Evolutionary conservation across 164 flowering plant genomes (phyloP).

Genomic region (Nymphaea colorata): DNA sequence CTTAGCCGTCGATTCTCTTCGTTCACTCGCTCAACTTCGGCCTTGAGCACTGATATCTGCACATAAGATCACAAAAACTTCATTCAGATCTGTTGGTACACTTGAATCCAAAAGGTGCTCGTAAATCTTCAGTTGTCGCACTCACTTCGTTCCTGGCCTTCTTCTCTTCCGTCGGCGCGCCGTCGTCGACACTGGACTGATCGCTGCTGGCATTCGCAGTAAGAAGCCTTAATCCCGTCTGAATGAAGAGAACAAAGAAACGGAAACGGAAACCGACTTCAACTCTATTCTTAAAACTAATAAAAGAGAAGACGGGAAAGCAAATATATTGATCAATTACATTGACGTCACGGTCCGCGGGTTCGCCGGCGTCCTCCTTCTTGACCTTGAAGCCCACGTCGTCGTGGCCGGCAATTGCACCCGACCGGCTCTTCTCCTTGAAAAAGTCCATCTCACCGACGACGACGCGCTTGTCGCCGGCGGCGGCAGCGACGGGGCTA

Average conservation of each 20-base stretch:
- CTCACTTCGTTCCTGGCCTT: background rate
- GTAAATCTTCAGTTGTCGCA: background rate
- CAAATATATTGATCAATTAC: background rate
- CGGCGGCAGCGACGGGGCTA: background rate
- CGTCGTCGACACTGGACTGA: background rate
- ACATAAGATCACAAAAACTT: background rate
- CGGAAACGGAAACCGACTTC: background rate
- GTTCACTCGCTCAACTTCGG: conserved; percentile 44
- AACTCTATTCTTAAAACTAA: background rate
- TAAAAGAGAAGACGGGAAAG: too few relatives aligned
- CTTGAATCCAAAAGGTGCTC: too few relatives aligned
- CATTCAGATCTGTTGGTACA: too few relatives aligned
- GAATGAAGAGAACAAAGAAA: background rate
- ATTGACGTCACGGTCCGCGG: background rate
- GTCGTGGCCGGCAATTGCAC: background rate
- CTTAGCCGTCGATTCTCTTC: conserved; percentile 42
- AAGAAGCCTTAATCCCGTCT: background rate
- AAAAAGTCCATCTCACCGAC: background rate
- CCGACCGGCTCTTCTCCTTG: background rate
- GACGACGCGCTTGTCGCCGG: background rate
- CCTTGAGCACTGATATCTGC: conserved; percentile 41
- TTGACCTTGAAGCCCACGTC: background rate
- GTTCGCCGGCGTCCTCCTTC: background rate
- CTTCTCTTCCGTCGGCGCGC: background rate
- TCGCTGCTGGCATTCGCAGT: background rate